Percentiles rank a stretch among this genome's conserved stretches.
phyloP scores from a whole-genome alignment of 768 basidiomycete species.

The Serendipita sp. region DNA sequence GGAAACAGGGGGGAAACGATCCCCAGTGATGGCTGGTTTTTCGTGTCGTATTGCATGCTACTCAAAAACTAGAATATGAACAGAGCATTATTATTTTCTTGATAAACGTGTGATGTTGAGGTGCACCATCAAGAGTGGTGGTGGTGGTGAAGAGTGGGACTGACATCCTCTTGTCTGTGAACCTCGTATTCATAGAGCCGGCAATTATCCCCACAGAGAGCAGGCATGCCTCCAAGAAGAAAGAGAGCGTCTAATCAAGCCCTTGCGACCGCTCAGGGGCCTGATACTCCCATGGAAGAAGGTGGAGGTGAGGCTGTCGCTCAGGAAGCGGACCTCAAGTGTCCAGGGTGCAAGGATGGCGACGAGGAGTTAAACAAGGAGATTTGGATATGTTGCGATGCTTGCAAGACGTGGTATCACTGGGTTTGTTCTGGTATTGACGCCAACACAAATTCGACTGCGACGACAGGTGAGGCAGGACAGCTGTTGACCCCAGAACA shows the following conservation, averaged over 20 bases:
- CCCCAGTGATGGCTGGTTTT: not conserved
- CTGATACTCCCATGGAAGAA: not conserved
- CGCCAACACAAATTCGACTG: constrained; percentile 22
- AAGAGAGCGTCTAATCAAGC: not conserved
- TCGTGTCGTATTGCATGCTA: not conserved
- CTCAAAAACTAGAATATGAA: no score
- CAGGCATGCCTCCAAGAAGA: not conserved
- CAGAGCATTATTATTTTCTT: no score
- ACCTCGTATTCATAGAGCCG: not conserved
- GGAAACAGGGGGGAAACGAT: not conserved
- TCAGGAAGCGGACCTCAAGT: not conserved
- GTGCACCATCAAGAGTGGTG: not conserved
- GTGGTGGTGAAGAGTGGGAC: not conserved
- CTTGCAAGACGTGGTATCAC: constrained; percentile 70
- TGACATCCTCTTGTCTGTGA: not conserved
- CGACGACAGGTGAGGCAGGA: not conserved
- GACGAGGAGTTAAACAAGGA: constrained; percentile 33
- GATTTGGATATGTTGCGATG: constrained; percentile 70
- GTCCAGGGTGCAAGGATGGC: not conserved
- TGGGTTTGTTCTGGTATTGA: constrained; percentile 64
- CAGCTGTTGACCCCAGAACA: constrained; percentile 26
- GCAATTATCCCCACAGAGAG: not conserved
- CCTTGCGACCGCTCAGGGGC: not conserved
- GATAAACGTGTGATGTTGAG: no score
- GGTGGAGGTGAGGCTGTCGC: not conserved